A percentile compares a stretch with the other conserved stretches of the same genome.
Conservation (phyloP, 2,329 filamentous ascomycete genomes). For the Ophiosphaerella korrae region DNA sequence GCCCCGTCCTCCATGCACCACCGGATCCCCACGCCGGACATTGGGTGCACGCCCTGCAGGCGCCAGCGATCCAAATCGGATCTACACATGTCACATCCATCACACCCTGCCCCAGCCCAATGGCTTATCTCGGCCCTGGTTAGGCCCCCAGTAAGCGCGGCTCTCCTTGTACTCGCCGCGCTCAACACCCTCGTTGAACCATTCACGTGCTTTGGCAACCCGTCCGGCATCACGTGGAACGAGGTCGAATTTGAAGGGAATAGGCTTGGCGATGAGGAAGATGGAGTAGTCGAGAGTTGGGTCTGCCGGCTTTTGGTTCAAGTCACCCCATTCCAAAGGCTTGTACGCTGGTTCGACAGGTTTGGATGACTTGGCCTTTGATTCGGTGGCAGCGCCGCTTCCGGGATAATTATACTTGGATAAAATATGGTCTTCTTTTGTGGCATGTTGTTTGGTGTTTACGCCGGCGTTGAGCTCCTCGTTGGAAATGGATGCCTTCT, state of each 20-base stretch:
- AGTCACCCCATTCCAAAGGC: constrained; percentile 28
- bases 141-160: constrained; percentile 47
- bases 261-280: constrained; percentile 53
- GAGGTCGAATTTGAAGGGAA: constrained; percentile 52
- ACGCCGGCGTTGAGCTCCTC: constrained; percentile 45
- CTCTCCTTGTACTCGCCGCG: constrained; percentile 47
- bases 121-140: constrained; percentile 39
- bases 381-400: constrained; percentile 11
- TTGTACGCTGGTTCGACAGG: constrained; percentile 21
- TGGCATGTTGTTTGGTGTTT: constrained; percentile 11
- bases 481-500: constrained; percentile 42
- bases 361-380: constrained; percentile 6
- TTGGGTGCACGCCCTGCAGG: constrained; percentile 5
- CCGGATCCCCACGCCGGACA: constrained; percentile 19
- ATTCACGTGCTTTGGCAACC: constrained; percentile 35
- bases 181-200: constrained; percentile 44
- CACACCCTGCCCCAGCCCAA: constrained; percentile 45
- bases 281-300: constrained; percentile 53
- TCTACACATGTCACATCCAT: background rate
- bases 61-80: background rate
- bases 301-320: constrained; percentile 38
- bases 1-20: constrained; percentile 1
- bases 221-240: constrained; percentile 41
- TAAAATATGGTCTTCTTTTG: constrained; percentile 32
- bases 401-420: constrained; percentile 36